Evolutionary conservation across 371 early-diverging fungal species (phyloP).

Genomic region (Syncephalastrum contaminatum): DNA sequence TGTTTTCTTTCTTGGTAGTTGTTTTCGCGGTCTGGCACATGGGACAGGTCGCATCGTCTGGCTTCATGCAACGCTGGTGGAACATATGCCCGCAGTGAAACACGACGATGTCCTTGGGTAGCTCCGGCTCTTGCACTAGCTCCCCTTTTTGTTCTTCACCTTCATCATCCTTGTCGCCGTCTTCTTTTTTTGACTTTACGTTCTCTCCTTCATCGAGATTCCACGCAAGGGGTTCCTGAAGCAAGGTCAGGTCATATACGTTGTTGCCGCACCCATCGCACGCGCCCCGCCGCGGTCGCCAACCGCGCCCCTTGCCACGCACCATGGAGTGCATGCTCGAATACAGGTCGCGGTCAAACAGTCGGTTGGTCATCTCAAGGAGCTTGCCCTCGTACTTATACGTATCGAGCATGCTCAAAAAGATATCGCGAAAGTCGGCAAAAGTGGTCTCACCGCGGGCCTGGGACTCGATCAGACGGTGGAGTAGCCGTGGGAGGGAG

Average conservation of each 20-base stretch:
- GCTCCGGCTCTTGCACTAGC: neutral
- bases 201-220: constrained; percentile 16
- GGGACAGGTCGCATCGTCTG: constrained; percentile 1
- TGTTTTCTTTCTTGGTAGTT: constrained; percentile 4
- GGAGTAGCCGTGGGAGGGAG: constrained; percentile 62
- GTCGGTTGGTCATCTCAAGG: constrained; percentile 68
- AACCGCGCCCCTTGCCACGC: constrained; percentile 55
- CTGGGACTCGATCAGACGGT: constrained; percentile 63
- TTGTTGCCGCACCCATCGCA: constrained; percentile 61
- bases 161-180: constrained; percentile 8
- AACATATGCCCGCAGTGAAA: constrained; percentile 66
- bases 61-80: constrained; percentile 56
- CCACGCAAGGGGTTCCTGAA: constrained; percentile 39
- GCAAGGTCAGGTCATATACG: constrained; percentile 44
- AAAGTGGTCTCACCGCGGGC: constrained; percentile 59
- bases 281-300: constrained; percentile 58
- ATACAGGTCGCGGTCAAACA: constrained; percentile 68
- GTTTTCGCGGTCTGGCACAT: constrained; percentile 4
- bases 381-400: constrained; percentile 76
- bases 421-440: constrained; percentile 73
- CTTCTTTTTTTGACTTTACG: neutral
- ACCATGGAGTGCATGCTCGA: constrained; percentile 58
- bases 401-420: constrained; percentile 74
- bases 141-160: neutral
- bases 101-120: constrained; percentile 34